A percentile compares a stretch with the other conserved stretches of the same genome.
Conservation (phyloP, 495 filamentous ascomycete genomes). For the Xylaria scruposa region DNA sequence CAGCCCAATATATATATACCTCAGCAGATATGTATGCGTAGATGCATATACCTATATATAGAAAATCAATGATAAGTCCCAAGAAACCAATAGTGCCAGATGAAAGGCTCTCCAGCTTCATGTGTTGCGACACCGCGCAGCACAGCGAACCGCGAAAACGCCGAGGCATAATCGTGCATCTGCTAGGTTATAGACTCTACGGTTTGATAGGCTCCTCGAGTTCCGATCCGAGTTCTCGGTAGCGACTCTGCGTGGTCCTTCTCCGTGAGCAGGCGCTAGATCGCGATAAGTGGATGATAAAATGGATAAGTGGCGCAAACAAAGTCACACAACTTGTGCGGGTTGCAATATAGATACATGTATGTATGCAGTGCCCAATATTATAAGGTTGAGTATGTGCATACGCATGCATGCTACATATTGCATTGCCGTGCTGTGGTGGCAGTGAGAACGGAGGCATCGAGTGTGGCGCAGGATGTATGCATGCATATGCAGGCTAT, state of each 20-base stretch:
- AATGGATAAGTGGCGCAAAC: background rate
- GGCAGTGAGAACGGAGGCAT: background rate
- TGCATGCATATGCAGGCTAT: conserved; percentile 17
- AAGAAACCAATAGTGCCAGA: background rate
- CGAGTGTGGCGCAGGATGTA: background rate
- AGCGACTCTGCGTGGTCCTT: background rate
- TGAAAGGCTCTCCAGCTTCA: background rate
- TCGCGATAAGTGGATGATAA: background rate
- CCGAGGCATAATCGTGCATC: background rate
- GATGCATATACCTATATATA: background rate
- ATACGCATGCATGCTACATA: background rate
- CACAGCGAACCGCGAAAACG: background rate
- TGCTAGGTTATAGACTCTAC: background rate
- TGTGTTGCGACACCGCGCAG: background rate
- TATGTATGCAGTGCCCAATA: background rate
- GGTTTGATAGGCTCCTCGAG: background rate
- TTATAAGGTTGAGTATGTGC: background rate
- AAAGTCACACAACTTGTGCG: background rate
- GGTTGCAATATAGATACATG: background rate
- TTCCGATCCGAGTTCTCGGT: background rate
- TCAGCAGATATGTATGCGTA: background rate
- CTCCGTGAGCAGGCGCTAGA: background rate
- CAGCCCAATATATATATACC: background rate
- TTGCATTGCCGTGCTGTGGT: background rate
- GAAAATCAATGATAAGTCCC: background rate